Conservation (phyloP, 176 grass and related monocot species). For the Cocos nucifera region DNA sequence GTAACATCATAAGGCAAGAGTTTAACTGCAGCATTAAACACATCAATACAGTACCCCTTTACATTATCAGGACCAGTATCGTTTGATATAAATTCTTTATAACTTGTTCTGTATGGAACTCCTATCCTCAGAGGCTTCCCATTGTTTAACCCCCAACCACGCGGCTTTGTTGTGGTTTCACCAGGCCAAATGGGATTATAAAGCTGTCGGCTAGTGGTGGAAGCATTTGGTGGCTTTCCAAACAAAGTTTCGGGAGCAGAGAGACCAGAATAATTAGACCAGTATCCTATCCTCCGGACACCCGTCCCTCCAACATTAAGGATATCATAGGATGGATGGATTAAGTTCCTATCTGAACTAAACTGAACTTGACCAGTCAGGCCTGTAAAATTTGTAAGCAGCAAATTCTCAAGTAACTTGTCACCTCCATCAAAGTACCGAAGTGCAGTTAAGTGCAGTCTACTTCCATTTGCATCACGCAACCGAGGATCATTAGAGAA, state of each 20-base stretch:
- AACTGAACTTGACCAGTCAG: conserved; percentile 56
- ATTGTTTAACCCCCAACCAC: conserved; percentile 87
- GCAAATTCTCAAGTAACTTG: conserved; percentile 34
- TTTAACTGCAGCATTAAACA: conserved; percentile 61
- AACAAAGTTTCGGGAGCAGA: conserved; percentile 42
- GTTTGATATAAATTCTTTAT: conserved; percentile 59
- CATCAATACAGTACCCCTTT: conserved; percentile 87
- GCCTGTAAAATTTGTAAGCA: conserved; percentile 55
- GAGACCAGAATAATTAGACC: conserved; percentile 47
- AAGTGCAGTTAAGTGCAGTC: conserved; percentile 41
- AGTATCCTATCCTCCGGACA: conserved; percentile 56
- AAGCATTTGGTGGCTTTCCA: conserved; percentile 19
- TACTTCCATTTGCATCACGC: conserved; percentile 30
- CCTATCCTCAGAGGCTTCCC: conserved; percentile 63
- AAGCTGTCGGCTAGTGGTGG: conserved; percentile 29
- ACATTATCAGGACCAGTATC: conserved; percentile 39
- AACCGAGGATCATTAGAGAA: conserved; percentile 55
- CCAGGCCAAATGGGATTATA: conserved; percentile 77
- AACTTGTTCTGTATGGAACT: conserved; percentile 57
- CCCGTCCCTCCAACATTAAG: conserved; percentile 71
- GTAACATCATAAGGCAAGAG: conserved; percentile 71
- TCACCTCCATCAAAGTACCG: conserved; percentile 51
- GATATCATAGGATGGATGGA: conserved; percentile 54
- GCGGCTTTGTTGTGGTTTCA: conserved; percentile 40
- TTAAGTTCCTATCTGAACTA: conserved; percentile 21